phyloP scores from a whole-genome alignment of 2,329 filamentous ascomycete genomes.

The Aschersonia sp. region DNA sequence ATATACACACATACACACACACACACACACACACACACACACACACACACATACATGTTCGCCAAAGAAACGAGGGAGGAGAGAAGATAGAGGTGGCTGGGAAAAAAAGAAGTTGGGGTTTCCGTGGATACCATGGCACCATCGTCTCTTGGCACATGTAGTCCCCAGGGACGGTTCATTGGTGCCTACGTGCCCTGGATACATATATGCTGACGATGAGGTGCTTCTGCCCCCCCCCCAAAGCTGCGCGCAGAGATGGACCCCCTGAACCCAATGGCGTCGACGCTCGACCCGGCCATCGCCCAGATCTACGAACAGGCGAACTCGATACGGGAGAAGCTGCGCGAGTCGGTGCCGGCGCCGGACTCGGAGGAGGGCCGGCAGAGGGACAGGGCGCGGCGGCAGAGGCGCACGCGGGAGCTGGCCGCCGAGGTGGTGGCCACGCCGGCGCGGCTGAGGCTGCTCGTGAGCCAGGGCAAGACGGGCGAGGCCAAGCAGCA shows the following conservation, averaged over 20 bases:
- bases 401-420: constrained; percentile 29
- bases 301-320: constrained; percentile 56
- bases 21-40: no score
- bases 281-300: constrained; percentile 59
- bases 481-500: constrained; percentile 42
- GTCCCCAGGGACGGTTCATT: no score
- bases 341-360: constrained; percentile 31
- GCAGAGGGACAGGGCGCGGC: constrained; percentile 17
- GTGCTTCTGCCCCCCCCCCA: not conserved
- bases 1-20: no score
- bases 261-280: constrained; percentile 58
- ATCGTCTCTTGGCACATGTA: no score
- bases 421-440: constrained; percentile 49
- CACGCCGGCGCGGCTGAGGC: constrained; percentile 42
- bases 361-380: constrained; percentile 26
- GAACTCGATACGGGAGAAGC: constrained; percentile 35
- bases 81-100: not conserved
- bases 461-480: constrained; percentile 43
- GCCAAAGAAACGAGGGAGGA: not conserved
- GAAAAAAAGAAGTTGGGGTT: no score
- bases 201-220: not conserved
- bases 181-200: not conserved
- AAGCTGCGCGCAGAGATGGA: constrained; percentile 76
- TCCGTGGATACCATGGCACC: no score
- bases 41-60: no score